phyloP scores from a whole-genome alignment of 2,329 filamentous ascomycete genomes.

The Cladophialophora immunda region DNA sequence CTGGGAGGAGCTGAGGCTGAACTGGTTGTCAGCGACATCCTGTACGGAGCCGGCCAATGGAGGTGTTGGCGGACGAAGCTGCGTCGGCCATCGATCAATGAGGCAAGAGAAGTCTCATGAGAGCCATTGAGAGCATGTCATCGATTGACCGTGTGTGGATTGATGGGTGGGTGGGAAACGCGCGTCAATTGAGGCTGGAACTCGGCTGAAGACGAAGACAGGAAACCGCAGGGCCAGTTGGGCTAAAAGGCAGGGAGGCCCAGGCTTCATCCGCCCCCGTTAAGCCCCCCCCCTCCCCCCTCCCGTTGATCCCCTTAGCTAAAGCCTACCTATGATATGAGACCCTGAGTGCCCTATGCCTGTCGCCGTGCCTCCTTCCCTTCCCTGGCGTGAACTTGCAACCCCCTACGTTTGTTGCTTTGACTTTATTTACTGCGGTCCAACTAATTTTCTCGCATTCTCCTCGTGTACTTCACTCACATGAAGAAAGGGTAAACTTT shows the following conservation, averaged over 20 bases:
- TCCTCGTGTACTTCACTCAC: slow-evolving; percentile 14
- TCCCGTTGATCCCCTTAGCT: slow-evolving; percentile 1
- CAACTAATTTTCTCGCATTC: slow-evolving; percentile 22
- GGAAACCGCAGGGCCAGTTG: not conserved
- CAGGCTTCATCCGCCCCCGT: not conserved
- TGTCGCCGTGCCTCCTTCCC: not conserved
- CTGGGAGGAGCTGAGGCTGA: slow-evolving; percentile 13
- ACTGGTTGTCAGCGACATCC: slow-evolving; percentile 29
- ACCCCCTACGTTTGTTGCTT: not conserved
- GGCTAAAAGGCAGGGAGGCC: not conserved
- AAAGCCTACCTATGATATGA: not conserved
- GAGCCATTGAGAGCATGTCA: not conserved
- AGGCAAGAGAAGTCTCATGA: not conserved
- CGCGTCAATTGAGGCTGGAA: slow-evolving; percentile 27
- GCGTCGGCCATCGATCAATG: slow-evolving; percentile 9
- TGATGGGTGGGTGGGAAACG: slow-evolving; percentile 21
- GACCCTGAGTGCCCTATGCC: too few species aligned
- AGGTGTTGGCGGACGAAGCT: not conserved
- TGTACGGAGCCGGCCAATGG: slow-evolving; percentile 12
- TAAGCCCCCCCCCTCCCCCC: not conserved
- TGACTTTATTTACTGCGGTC: slow-evolving; percentile 13
- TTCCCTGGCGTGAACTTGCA: not conserved
- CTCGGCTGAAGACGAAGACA: not conserved
- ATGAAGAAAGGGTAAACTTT: slow-evolving; percentile 13
- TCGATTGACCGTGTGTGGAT: slow-evolving; percentile 2